Base-by-base conservation (phyloP, 2,329 filamentous ascomycete species). In the Arachnopeziza araneosa region DNA sequence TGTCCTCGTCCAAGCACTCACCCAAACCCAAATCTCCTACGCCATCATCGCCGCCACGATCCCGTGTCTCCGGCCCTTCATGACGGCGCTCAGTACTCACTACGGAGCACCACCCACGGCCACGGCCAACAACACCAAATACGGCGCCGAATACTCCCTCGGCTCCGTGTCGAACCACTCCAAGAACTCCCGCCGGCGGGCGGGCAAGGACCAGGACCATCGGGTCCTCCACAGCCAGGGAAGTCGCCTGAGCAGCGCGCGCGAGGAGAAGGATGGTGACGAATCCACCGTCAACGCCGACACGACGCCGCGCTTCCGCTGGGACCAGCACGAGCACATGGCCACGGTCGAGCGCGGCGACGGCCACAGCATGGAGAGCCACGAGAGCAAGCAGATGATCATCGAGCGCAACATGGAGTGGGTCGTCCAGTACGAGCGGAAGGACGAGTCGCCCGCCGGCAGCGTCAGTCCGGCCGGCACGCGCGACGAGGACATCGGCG, bases 1-100 rank as follows among this genome's bases (percentile, higher is more conserved):
- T 21, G 71, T 73, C 14, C 66, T 73, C 14, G 69, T 72, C 1
- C 69, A 67, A 1, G 69, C 77, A 1, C 71, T 73, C 52, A 74
- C 74, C 0, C 76, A 79, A 60, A 68, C 76, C 50, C 73, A 79
- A 60, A 64, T 79, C 10, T 70, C 71, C 57, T 75, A 77, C 56
- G 73, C 73, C 50, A 71, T 79, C 12, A 70, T 78, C 4, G 72
- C 76, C 21, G 73, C 75, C 19, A 77, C 74, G 0, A 72, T 75
- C 9, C 76, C 77, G 0, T 77, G 75, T 55, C 70, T 80, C 21
- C 75, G 76, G 50, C 75, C 77, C 2, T 79, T 79, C 58, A 72
- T 78, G 64, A 69, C 72, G 2, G 76, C 69, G 7, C 54, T 60
- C 36, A 58, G 22, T 52, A 62, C 60, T 1, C 44, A 60, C 22